phyloP scores from a whole-genome alignment of 2,329 filamentous ascomycete species.

The Alternaria sp. region DNA sequence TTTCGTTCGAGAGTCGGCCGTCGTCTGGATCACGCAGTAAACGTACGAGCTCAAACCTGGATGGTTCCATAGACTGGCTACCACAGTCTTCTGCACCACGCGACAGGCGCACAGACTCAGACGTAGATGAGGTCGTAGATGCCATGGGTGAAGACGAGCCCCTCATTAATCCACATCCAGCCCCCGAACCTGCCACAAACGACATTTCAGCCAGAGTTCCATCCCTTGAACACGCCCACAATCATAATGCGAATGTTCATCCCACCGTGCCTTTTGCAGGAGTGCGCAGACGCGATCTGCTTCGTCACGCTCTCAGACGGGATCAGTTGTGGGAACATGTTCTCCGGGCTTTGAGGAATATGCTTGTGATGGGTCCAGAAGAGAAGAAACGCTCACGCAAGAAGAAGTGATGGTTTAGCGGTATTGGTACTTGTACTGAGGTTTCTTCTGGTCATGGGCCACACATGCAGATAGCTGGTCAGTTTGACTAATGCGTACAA shows the following conservation, averaged over 20 bases:
- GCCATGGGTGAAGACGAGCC: background rate
- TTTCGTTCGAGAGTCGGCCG: background rate
- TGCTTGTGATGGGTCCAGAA: background rate
- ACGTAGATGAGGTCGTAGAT: background rate
- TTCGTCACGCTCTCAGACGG: background rate
- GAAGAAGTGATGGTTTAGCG: background rate
- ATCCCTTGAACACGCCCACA: background rate
- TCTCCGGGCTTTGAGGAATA: background rate
- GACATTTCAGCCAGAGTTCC: background rate
- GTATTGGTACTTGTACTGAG: background rate
- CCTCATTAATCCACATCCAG: background rate
- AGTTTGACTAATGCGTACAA: background rate
- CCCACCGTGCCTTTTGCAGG: background rate
- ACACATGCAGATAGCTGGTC: background rate
- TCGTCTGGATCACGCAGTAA: background rate
- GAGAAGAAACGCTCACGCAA: background rate
- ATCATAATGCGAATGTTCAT: background rate
- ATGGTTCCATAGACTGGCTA: background rate
- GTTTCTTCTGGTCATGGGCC: background rate
- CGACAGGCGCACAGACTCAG: background rate
- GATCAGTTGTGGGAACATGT: background rate
- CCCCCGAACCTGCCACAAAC: background rate
- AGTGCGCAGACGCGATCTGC: background rate
- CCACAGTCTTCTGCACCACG: background rate
- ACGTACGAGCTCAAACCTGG: background rate